These are phyloP conservation scores for Brasilioporus rufonigricans DNA, from an alignment of 768 basidiomycete genomes.

Conservation along the genomic window DNA sequence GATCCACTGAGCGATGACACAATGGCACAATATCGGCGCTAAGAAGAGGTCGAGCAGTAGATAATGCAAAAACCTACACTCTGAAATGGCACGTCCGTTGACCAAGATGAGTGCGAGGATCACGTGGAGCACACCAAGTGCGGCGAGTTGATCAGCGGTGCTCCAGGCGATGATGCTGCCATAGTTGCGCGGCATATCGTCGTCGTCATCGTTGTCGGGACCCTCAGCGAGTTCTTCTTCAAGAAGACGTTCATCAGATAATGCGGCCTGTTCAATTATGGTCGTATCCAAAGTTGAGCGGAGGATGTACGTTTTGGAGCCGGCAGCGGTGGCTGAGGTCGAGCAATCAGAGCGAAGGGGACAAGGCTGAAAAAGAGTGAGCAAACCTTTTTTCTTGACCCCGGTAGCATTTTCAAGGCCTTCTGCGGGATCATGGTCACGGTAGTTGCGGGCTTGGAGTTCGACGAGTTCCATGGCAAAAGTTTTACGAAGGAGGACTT, in stretches of 20 bases:
- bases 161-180: conserved; percentile 79
- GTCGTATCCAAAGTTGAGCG: conserved; percentile 65
- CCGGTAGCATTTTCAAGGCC: conserved; percentile 52
- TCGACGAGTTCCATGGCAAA: conserved; percentile 88
- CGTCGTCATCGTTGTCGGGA: conserved; percentile 45
- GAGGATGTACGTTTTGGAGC: conserved; percentile 81
- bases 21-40: too few relatives aligned
- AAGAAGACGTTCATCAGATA: conserved; percentile 42
- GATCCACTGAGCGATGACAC: conserved; percentile 53
- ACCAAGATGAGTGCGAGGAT: conserved; percentile 84
- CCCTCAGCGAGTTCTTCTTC: conserved; percentile 52
- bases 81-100: conserved; percentile 68
- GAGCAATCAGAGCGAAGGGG: neutral
- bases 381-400: conserved; percentile 64
- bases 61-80: conserved; percentile 47
- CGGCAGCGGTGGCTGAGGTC: conserved; percentile 42
- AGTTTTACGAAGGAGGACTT: conserved; percentile 55
- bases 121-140: conserved; percentile 74
- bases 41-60: too few relatives aligned
- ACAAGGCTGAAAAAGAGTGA: neutral
- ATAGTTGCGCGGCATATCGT: conserved; percentile 48
- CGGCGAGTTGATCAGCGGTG: conserved; percentile 59
- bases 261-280: conserved; percentile 60
- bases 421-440: conserved; percentile 38
- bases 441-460: conserved; percentile 55